Conservation (phyloP, 306 rosid species). For the Rosa lucieae region DNA sequence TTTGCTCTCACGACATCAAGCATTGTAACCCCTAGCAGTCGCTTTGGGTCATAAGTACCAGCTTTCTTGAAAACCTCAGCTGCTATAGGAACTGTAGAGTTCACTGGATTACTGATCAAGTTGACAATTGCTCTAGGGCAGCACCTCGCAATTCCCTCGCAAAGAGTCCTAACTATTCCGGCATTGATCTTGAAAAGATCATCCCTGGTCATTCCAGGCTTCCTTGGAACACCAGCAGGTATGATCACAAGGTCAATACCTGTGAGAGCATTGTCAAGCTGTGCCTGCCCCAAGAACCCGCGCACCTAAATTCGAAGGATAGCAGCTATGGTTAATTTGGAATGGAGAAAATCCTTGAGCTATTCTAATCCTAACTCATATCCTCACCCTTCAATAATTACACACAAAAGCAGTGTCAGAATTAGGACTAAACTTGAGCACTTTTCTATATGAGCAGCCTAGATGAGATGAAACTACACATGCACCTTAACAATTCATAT, state of each 20-base stretch:
- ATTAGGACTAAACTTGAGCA: neutral
- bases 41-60: slow-evolving; percentile 85
- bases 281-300: slow-evolving; percentile 78
- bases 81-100: slow-evolving; percentile 92
- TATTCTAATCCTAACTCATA: neutral
- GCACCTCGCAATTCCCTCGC: slow-evolving; percentile 75
- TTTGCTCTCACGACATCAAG: slow-evolving; percentile 96
- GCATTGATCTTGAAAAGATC: slow-evolving; percentile 93
- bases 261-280: slow-evolving; percentile 84
- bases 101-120: slow-evolving; percentile 96
- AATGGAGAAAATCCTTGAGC: neutral
- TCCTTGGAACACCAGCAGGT: slow-evolving; percentile 94
- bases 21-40: slow-evolving; percentile 86
- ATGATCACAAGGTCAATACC: slow-evolving; percentile 86
- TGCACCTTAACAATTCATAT: neutral
- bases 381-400: neutral
- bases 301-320: slow-evolving; percentile 54
- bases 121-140: slow-evolving; percentile 91
- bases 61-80: slow-evolving; percentile 96
- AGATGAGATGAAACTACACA: neutral
- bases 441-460: neutral
- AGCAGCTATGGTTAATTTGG: neutral
- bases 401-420: neutral
- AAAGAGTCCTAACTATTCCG: slow-evolving; percentile 85
- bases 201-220: slow-evolving; percentile 98